These are phyloP conservation scores for Copromyces sp. DNA, from an alignment of 495 filamentous ascomycete species.

Conservation along the genomic window DNA sequence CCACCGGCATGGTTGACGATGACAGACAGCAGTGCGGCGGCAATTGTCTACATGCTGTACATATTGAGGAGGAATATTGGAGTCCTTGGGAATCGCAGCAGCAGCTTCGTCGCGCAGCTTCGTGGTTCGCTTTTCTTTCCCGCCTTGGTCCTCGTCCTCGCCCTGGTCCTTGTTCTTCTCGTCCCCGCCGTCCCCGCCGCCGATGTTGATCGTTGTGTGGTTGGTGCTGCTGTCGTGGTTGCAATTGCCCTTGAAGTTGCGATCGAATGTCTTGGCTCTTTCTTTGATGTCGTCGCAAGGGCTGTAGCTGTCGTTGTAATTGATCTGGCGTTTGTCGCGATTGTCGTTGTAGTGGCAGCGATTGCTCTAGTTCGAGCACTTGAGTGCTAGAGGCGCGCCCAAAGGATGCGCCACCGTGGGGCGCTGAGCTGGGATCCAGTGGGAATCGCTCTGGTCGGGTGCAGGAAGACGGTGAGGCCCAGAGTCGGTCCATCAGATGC, in stretches of 20 bases:
- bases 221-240: not conserved
- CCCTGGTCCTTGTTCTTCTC: not conserved
- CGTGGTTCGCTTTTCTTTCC: not conserved
- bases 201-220: not conserved
- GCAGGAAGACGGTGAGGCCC: not conserved
- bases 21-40: not conserved
- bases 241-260: not conserved
- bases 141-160: not conserved
- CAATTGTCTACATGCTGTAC: constrained; percentile 9
- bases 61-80: constrained; percentile 7
- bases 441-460: not conserved
- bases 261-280: not conserved
- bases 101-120: not conserved
- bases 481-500: not conserved
- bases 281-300: not conserved
- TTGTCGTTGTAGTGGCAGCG: not conserved
- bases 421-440: not conserved
- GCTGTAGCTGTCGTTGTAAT: not conserved
- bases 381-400: not conserved
- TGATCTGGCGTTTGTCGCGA: not conserved
- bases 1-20: constrained; percentile 11
- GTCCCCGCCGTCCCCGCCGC: not conserved
- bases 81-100: not conserved
- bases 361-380: not conserved
- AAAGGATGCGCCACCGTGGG: not conserved